These are phyloP conservation scores for Malus hybrid DNA, from an alignment of 331 rosid genomes.

Conservation along the genomic window DNA sequence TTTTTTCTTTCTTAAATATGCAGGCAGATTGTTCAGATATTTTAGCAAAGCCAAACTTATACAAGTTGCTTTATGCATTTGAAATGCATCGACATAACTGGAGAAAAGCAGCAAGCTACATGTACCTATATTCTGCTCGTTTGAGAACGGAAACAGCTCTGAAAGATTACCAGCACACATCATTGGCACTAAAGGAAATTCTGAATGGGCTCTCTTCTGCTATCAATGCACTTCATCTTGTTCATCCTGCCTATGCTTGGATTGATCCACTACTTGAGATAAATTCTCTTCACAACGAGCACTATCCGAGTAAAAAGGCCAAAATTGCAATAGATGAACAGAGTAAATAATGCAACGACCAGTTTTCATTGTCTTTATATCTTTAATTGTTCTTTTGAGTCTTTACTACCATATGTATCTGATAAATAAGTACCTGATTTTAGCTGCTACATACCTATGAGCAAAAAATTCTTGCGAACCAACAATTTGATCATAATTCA, in stretches of 20 bases:
- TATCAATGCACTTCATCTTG: slow-evolving; percentile 83
- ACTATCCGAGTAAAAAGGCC: slow-evolving; percentile 72
- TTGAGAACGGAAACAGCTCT: slow-evolving; percentile 55
- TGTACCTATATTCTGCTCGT: slow-evolving; percentile 74
- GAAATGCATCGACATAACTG: slow-evolving; percentile 88
- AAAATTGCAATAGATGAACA: slow-evolving; percentile 47
- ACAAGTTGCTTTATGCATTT: slow-evolving; percentile 87
- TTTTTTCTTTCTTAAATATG: slow-evolving; percentile 12
- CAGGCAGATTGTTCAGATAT: slow-evolving; percentile 88
- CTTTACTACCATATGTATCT: slow-evolving; percentile 1
- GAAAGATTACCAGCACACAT: slow-evolving; percentile 47
- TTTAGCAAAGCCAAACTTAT: slow-evolving; percentile 75
- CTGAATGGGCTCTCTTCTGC: slow-evolving; percentile 79
- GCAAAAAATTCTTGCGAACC: neutral
- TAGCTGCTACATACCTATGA: neutral
- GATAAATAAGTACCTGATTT: neutral
- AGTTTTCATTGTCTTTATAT: slow-evolving; percentile 1
- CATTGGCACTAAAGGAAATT: slow-evolving; percentile 69
- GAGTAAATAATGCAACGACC: slow-evolving; percentile 40
- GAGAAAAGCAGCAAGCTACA: slow-evolving; percentile 83
- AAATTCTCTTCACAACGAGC: slow-evolving; percentile 36
- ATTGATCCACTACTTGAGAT: slow-evolving; percentile 59
- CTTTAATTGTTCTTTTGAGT: slow-evolving; percentile 4
- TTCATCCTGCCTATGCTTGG: slow-evolving; percentile 81
- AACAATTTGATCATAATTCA: neutral